Conservation (phyloP, 768 basidiomycete genomes). For the Lanmaoa rubissima region DNA sequence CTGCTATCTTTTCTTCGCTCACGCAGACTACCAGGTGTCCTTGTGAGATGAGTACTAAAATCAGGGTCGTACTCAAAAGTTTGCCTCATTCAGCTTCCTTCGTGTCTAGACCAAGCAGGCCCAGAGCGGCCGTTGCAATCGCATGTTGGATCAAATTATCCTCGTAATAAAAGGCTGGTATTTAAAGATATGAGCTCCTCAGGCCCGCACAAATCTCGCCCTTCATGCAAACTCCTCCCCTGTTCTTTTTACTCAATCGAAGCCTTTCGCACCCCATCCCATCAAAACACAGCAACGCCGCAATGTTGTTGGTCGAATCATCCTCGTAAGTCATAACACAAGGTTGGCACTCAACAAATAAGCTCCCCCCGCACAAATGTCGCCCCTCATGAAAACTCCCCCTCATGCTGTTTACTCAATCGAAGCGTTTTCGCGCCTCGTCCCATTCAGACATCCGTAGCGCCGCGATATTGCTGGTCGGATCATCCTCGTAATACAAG, state of each 20-base stretch:
- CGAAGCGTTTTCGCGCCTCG: too few species aligned
- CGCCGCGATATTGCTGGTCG: too few species aligned
- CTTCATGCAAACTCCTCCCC: neutral
- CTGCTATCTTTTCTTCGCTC: neutral
- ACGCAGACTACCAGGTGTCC: neutral
- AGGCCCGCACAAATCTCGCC: slow-evolving; percentile 9
- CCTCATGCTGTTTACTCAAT: neutral
- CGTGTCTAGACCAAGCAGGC: neutral
- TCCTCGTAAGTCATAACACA: too few species aligned
- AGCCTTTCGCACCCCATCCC: too few species aligned
- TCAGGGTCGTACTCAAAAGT: neutral
- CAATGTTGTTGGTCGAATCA: too few species aligned
- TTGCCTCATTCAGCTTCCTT: neutral
- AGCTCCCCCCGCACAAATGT: too few species aligned
- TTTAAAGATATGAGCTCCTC: neutral
- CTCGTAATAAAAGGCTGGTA: neutral
- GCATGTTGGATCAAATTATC: neutral
- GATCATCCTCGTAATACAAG: neutral
- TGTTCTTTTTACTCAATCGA: neutral
- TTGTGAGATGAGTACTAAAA: neutral
- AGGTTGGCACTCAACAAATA: too few species aligned
- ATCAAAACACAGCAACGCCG: too few species aligned
- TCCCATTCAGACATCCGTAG: too few species aligned
- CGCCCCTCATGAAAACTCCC: neutral
- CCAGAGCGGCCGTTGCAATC: neutral